Base-by-base conservation (phyloP, 495 filamentous ascomycete species). In the Hypoxylon trugodes region DNA sequence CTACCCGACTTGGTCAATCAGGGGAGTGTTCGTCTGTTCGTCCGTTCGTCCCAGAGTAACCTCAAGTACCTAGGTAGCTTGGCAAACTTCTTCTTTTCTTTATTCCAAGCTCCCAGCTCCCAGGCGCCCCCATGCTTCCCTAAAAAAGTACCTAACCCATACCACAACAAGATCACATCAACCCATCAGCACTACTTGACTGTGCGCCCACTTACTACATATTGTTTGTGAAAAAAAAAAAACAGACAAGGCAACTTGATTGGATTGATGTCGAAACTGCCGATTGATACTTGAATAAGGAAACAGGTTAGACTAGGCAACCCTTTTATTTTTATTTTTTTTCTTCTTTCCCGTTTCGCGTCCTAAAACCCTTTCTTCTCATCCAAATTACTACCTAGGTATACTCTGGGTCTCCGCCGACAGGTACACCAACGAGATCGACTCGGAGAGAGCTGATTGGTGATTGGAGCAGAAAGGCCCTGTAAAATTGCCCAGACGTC, bases 21-120 rank as follows among this genome's bases (percentile, higher is more conserved):
- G 25, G 42, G n/a, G n/a, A n/a, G n/a, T n/a, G n/a, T n/a, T n/a
- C n/a, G n/a, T n/a, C n/a, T n/a, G n/a, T n/a, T n/a, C n/a, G n/a
- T n/a, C n/a, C n/a, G n/a, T n/a, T n/a, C n/a, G n/a, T n/a, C n/a
- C n/a, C n/a, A n/a, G n/a, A n/a, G n/a, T n/a, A n/a, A n/a, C n/a
- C 6, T 47, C 26, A 43, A 45, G 19, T 48, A 12, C 16, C 32
- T 25, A 53, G 22, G n/a, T 26, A 52, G 30, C 57, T 57, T 56
- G 52, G 56, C 63, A 35, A 57, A 61, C 38, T 36, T 66, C 56
- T 56, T 46, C 57, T 47, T 56, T 67, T 58, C 40, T 61, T 53
- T 58, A 59, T 61, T 57, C 52, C 64, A n/a, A n/a, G n/a, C n/a
- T n/a, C n/a, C n/a, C n/a, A n/a, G n/a, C n/a, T n/a, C n/a, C n/a